Percentiles rank a stretch among this genome's conserved stretches.
Evolutionary conservation across 2,329 filamentous ascomycete genomes (phyloP).

Genomic region (Domatiomyces globalis): DNA sequence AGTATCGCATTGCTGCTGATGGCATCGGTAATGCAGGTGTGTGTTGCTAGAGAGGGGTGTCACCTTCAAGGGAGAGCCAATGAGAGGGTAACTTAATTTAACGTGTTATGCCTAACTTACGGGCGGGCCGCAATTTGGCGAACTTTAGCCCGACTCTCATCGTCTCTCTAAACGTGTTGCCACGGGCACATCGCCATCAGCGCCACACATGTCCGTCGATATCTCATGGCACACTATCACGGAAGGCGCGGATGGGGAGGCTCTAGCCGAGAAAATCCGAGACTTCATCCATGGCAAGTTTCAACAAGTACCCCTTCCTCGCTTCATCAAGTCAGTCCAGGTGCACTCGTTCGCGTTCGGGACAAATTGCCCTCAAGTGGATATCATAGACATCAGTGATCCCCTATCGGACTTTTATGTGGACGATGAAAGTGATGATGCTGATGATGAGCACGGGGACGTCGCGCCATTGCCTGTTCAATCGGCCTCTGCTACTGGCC

Average conservation of each 20-base stretch:
- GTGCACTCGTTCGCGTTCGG: slow-evolving; percentile 94
- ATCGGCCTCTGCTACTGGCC: too few relatives aligned
- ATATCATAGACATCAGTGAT: slow-evolving; percentile 93
- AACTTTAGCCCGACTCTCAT: neutral
- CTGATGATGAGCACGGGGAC: slow-evolving; percentile 25
- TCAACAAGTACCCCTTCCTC: slow-evolving; percentile 76
- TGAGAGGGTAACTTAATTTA: neutral
- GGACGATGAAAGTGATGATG: slow-evolving; percentile 45
- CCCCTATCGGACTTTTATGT: slow-evolving; percentile 95
- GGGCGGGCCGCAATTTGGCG: neutral
- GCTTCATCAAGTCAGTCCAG: slow-evolving; percentile 91
- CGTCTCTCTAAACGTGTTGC: neutral
- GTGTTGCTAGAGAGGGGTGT: neutral
- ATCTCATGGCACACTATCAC: slow-evolving; percentile 93
- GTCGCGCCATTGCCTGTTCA: neutral
- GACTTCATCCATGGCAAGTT: slow-evolving; percentile 93
- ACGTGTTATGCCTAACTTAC: too few relatives aligned
- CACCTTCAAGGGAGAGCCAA: neutral
- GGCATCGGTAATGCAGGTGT: neutral
- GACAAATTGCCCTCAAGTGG: slow-evolving; percentile 63
- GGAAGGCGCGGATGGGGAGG: slow-evolving; percentile 70
- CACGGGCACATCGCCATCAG: too few relatives aligned
- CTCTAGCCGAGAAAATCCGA: slow-evolving; percentile 72
- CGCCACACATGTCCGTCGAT: slow-evolving; percentile 71
- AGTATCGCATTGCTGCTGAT: too few relatives aligned